phyloP scores from a whole-genome alignment of 352 stramenopile species.

The Globisporangium uncinulatum region DNA sequence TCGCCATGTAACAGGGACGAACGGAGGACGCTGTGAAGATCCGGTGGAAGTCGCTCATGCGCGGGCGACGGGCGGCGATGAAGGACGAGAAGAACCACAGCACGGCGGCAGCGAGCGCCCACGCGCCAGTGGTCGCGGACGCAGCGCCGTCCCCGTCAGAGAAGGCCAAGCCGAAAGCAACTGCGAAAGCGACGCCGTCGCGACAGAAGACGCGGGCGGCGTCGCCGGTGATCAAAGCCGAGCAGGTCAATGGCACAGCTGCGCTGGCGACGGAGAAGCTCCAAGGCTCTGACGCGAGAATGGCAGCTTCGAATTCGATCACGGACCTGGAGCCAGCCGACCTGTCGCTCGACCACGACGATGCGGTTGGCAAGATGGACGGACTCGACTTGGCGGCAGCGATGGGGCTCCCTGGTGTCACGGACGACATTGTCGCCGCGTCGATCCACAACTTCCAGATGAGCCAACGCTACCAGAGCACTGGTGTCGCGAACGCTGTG shows the following conservation, averaged over 20 bases:
- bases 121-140: not conserved
- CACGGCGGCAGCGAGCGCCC: not conserved
- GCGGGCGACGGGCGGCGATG: constrained; percentile 54
- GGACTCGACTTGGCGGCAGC: constrained; percentile 22
- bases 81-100: constrained; percentile 54
- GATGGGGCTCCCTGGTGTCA: constrained; percentile 50
- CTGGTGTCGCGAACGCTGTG: not conserved
- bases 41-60: constrained; percentile 90
- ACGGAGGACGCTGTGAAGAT: constrained; percentile 94
- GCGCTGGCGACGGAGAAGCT: not conserved
- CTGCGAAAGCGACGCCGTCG: constrained; percentile 28
- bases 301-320: not conserved
- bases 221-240: constrained; percentile 24
- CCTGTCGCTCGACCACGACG: constrained; percentile 9
- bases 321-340: constrained; percentile 8
- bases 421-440: constrained; percentile 57
- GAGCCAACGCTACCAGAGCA: constrained; percentile 44
- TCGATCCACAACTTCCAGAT: constrained; percentile 77
- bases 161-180: constrained; percentile 25
- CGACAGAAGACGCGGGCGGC: constrained; percentile 30
- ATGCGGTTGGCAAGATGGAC: constrained; percentile 13
- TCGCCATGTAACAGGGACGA: constrained; percentile 39
- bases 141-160: constrained; percentile 10
- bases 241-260: constrained; percentile 8
- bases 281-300: not conserved